These are phyloP conservation scores for Lachnellula subtilissima DNA, from an alignment of 2,329 filamentous ascomycete genomes.

Conservation along the genomic window DNA sequence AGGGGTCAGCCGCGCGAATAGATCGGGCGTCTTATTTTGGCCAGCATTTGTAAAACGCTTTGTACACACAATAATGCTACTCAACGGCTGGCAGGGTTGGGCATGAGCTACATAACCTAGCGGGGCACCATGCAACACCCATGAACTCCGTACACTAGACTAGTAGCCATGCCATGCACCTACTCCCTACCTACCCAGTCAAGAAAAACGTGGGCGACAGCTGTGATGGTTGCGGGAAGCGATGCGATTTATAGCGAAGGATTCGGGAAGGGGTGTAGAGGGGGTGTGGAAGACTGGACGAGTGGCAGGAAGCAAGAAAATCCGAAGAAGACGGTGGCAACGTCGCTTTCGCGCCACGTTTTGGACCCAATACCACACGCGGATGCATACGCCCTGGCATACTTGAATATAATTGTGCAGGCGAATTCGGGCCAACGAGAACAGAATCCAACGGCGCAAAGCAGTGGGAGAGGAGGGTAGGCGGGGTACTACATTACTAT, in stretches of 20 bases:
- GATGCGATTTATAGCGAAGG: not conserved
- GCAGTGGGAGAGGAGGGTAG: too few relatives aligned
- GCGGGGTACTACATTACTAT: too few relatives aligned
- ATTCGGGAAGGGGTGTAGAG: not conserved
- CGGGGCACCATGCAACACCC: not conserved
- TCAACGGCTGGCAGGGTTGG: not conserved
- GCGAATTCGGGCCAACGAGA: not conserved
- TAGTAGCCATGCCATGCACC: too few relatives aligned
- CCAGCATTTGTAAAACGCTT: not conserved
- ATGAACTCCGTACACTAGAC: not conserved
- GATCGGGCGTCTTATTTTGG: slow-evolving; percentile 1
- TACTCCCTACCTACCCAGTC: too few relatives aligned
- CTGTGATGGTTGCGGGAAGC: not conserved
- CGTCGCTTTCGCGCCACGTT: not conserved
- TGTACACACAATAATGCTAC: not conserved
- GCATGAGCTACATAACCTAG: not conserved
- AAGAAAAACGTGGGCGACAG: not conserved
- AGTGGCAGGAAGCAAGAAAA: not conserved
- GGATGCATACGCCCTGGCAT: not conserved
- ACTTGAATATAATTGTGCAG: too few relatives aligned
- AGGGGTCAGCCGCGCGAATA: slow-evolving; percentile 1
- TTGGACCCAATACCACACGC: not conserved
- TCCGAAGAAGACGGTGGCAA: not conserved
- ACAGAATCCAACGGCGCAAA: too few relatives aligned
- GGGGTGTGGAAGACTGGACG: not conserved